Evolutionary conservation across 257 asterid genomes (phyloP).

Genomic region (Eucommia ulmoides): DNA sequence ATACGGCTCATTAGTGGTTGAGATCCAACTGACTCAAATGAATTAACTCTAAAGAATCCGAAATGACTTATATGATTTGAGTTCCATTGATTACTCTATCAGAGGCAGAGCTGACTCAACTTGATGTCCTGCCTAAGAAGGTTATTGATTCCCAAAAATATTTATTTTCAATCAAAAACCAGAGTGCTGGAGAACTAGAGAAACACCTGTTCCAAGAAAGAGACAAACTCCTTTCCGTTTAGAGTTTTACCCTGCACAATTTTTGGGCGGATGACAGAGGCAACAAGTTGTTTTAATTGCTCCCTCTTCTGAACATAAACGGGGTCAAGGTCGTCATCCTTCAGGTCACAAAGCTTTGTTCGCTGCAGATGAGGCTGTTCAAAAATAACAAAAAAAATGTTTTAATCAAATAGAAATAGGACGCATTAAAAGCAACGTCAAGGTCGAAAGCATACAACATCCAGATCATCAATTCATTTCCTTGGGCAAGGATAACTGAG

Average conservation of each 20-base stretch:
- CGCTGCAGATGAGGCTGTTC: slow-evolving; percentile 94
- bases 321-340: slow-evolving; percentile 78
- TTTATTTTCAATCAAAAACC: slow-evolving; percentile 5
- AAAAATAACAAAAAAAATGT: slow-evolving; percentile 11
- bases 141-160: not conserved
- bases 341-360: slow-evolving; percentile 90
- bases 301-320: slow-evolving; percentile 72
- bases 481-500: slow-evolving; percentile 3
- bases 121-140: not conserved
- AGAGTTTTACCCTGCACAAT: slow-evolving; percentile 95
- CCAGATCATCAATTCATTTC: too few relatives aligned
- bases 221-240: slow-evolving; percentile 82
- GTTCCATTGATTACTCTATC: too few relatives aligned
- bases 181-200: slow-evolving; percentile 11
- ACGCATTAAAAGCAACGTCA: too few relatives aligned
- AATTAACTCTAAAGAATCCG: too few relatives aligned
- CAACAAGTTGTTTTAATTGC: slow-evolving; percentile 58
- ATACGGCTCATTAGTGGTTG: too few relatives aligned
- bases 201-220: slow-evolving; percentile 80
- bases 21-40: too few relatives aligned
- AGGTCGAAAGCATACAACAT: too few relatives aligned
- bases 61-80: too few relatives aligned
- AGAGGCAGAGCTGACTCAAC: too few relatives aligned
- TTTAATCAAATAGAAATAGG: too few relatives aligned
- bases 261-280: slow-evolving; percentile 81